Base-by-base conservation (phyloP, 352 stramenopile genomes). In the Peronospora tabacina region DNA sequence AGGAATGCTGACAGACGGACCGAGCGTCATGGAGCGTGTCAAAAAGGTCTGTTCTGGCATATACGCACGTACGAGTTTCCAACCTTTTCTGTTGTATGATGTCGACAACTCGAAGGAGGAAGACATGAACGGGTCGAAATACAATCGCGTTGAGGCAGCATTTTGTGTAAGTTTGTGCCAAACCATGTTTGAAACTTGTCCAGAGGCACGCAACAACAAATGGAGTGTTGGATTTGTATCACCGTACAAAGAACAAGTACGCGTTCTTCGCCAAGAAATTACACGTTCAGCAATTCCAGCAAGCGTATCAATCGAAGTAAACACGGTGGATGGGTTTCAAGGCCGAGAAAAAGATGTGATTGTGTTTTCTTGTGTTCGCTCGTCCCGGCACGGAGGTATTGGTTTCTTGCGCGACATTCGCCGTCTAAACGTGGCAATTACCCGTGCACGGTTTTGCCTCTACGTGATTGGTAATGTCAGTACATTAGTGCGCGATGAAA, bases 301-400 rank as follows among this genome's bases (percentile, higher is more conserved):
- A 15, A 74, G 51, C 0, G 33, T 90, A 15, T 85, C 71, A n/a
- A 61, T 98, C 36, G 83, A 98, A 71, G 90, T 98, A 8, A 97
- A 97, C 49, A 98, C 94, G 3, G 95, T 99, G 5, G 95, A 99
- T 75, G 95, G 90, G 0, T 99, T 98, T 63, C 97, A 99, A 44
- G 97, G 97, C 1, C 77, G 96, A 40, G 97, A 99, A 70, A 98
- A 98, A 49, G 96, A 99, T 65, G 66, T 99, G 11, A 98, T 99
- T 52, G 93, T 99, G 33, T 98, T 99, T 62, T 98, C 94, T 6
- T 94, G 94, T 30, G 96, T 99, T 12, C 85, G 87, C 38, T 72
- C 87, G 7, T 91, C 80, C 8, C 65, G 68, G 19, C 64, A 76
- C 5, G 75, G 86, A 16, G 82, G 82, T 16, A 92, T 96, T 49